These are phyloP conservation scores for Vanilla planifolia DNA, from an alignment of 106 monocot genomes.

Conservation along the genomic window DNA sequence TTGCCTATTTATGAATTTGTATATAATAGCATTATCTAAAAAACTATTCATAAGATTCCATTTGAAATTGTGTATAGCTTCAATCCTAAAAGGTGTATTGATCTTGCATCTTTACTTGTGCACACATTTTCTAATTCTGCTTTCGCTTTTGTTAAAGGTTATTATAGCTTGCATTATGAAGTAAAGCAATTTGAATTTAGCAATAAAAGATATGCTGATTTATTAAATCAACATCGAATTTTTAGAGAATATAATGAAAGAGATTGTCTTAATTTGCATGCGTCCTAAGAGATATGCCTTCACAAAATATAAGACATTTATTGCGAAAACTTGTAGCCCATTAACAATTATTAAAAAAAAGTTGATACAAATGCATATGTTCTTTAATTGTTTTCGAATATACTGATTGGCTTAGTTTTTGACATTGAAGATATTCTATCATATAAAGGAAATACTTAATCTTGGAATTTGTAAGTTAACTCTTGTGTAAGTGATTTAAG, in stretches of 20 bases:
- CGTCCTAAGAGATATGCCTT: not conserved
- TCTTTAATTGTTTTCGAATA: not conserved
- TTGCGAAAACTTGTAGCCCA: not conserved
- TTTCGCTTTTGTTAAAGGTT: not conserved
- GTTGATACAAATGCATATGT: no score
- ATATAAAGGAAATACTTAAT: not conserved
- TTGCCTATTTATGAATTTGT: not conserved
- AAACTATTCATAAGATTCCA: not conserved
- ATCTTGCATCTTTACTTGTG: not conserved
- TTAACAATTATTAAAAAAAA: no score
- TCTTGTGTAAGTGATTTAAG: no score
- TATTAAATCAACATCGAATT: not conserved
- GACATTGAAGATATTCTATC: not conserved
- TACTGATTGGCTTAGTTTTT: not conserved
- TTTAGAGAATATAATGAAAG: not conserved
- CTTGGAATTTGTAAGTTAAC: no score
- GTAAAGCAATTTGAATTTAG: not conserved
- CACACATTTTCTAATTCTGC: not conserved
- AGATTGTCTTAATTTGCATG: not conserved
- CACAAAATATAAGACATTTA: not conserved
- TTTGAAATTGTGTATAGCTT: not conserved
- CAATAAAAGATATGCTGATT: not conserved
- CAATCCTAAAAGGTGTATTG: not conserved
- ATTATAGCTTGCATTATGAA: not conserved
- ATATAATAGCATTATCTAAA: not conserved